Percentiles rank a stretch among this genome's conserved stretches.
Conservation (phyloP, 352 stramenopile species). For the Aphanomyces stellatus region DNA sequence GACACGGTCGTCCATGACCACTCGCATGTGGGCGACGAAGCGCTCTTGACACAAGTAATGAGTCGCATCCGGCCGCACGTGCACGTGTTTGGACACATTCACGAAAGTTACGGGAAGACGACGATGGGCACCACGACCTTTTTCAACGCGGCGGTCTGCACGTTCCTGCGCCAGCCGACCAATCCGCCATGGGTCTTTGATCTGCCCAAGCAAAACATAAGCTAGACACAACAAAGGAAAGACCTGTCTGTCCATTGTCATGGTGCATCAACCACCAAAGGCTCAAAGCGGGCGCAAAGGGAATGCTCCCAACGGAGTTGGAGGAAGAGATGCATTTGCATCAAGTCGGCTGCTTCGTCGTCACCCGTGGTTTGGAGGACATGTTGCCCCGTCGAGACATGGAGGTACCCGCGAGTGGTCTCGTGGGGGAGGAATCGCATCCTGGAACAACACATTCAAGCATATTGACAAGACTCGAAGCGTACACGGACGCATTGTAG, state of each 20-base stretch:
- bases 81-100: slow-evolving; percentile 89
- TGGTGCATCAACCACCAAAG: too few relatives aligned
- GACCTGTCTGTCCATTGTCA: too few relatives aligned
- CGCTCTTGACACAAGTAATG: slow-evolving; percentile 74
- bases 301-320: neutral
- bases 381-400: neutral
- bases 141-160: slow-evolving; percentile 82
- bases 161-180: slow-evolving; percentile 40
- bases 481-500: neutral
- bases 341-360: neutral
- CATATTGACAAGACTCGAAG: too few relatives aligned
- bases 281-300: neutral
- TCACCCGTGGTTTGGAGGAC: neutral
- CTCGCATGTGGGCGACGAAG: slow-evolving; percentile 63
- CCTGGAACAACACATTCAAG: too few relatives aligned
- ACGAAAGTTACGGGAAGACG: slow-evolving; percentile 78
- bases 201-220: slow-evolving; percentile 29
- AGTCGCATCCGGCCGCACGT: slow-evolving; percentile 70
- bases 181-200: slow-evolving; percentile 73
- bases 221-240: too few relatives aligned
- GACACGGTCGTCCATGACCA: slow-evolving; percentile 52
- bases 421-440: too few relatives aligned
- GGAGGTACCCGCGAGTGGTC: neutral
- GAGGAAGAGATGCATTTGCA: neutral
- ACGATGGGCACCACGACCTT: slow-evolving; percentile 79